Base-by-base conservation (phyloP, 176 grass and related monocot species). In the Oropetium thomaeum region DNA sequence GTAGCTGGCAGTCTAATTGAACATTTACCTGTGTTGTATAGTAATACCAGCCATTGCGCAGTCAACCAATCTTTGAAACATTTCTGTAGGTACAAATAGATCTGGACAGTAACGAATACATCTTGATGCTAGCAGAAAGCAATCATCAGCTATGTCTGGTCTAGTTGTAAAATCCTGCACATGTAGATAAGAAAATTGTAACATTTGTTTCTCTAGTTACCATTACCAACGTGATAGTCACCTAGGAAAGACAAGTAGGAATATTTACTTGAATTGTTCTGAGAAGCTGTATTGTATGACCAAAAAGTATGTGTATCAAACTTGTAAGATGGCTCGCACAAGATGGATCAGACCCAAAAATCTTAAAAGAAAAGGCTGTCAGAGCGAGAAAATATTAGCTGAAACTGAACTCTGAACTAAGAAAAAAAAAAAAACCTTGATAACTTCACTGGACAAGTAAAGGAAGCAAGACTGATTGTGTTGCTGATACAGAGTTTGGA, bases 371-470 rank as follows among this genome's bases (percentile, higher is more conserved):
- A 83, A 87, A 78, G 30, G 38, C 3, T 38, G 34, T 86, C 26
- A 85, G 78, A 60, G 27, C 5, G 17, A 67, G 16, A 11, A 43
- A 16, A 31, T 29, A 57, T 34, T 34, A 69, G 57, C 33, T 64
- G 13, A 53, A 77, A 55, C 16, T 30, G 27, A 80, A 20, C 59
- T 15, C 53, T 44, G 22, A 10, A 53, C 55, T 47, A 20, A n/a
- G 40, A 59, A 83, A 52, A 30, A 61, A 99, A 48, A 59, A 83
- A 52, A 30, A 61, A 99, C 92, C 92, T 99, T 99, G 82, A 99
- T 99, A 88, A 99, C 89, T 99, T 99, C 96, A 87, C 96, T 99
- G 55, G 96, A 99, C 41, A 99, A 55, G 76, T 99, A 96, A 84
- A 99, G 85, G 68, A 99, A 99, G 76, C 96, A 99, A 59, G 89